These are phyloP conservation scores for Aureobasidium leucospermi DNA, from an alignment of 2,329 filamentous ascomycete species.

Conservation along the genomic window DNA sequence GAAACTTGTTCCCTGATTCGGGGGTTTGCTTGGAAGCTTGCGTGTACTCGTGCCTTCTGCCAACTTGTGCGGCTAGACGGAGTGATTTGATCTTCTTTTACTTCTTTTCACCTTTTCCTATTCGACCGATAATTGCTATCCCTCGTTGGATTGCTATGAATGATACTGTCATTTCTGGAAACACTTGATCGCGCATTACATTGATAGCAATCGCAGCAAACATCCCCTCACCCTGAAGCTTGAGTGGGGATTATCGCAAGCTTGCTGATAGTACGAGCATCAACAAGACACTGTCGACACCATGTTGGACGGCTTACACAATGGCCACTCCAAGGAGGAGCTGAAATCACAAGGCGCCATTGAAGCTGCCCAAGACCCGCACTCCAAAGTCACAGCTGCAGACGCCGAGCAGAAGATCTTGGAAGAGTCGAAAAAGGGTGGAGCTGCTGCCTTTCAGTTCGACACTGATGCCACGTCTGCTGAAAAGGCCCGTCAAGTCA, in stretches of 20 bases:
- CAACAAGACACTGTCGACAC: not conserved
- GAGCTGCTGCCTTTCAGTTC: conserved; percentile 75
- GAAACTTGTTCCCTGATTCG: too few species aligned
- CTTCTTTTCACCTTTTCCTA: too few species aligned
- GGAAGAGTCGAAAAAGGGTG: conserved; percentile 69
- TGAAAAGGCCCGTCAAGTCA: conserved; percentile 74
- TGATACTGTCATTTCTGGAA: not conserved
- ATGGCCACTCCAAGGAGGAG: conserved; percentile 42
- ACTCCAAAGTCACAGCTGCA: conserved; percentile 59
- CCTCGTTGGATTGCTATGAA: too few species aligned
- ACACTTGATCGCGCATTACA: not conserved
- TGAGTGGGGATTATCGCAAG: not conserved
- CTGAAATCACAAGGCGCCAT: conserved; percentile 74
- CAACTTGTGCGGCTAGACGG: too few species aligned
- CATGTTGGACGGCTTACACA: conserved; percentile 20
- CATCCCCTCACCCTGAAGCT: not conserved
- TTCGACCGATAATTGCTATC: too few species aligned
- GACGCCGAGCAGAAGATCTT: conserved; percentile 68
- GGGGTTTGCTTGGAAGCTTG: too few species aligned
- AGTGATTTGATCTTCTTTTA: too few species aligned
- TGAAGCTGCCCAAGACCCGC: conserved; percentile 66
- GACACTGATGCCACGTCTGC: conserved; percentile 76
- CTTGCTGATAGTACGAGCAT: not conserved
- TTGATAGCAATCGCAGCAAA: too few species aligned
- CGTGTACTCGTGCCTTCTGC: too few species aligned